Evolutionary conservation across 768 basidiomycete genomes (phyloP).

Genomic region (Boletus rubescentipes): DNA sequence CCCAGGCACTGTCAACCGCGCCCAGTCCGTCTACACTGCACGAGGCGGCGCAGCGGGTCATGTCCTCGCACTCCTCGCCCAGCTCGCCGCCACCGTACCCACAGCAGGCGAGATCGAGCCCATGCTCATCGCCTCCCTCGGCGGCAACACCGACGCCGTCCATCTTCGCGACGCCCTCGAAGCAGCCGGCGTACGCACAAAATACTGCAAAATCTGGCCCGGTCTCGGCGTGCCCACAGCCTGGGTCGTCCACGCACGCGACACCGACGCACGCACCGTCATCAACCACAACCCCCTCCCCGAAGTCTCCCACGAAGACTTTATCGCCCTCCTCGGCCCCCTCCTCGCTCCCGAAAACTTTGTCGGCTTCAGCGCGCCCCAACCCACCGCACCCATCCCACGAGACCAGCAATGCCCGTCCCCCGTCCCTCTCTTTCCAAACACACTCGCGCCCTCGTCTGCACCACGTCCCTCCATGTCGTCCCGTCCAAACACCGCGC

Average conservation of each 20-base stretch:
- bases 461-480: constrained; percentile 36
- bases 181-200: constrained; percentile 62
- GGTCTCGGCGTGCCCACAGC: constrained; percentile 74
- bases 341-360: constrained; percentile 82
- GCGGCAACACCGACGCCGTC: constrained; percentile 67
- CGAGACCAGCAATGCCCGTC: constrained; percentile 24
- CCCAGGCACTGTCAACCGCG: constrained; percentile 59
- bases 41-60: constrained; percentile 76
- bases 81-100: constrained; percentile 46
- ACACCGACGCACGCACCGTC: constrained; percentile 62
- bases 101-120: constrained; percentile 39
- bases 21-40: constrained; percentile 64
- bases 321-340: constrained; percentile 77
- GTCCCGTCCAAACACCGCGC: constrained; percentile 32
- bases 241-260: constrained; percentile 78
- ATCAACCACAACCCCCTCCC: constrained; percentile 88
- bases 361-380: constrained; percentile 26
- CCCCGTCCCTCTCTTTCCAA: constrained; percentile 32
- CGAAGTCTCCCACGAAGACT: constrained; percentile 85
- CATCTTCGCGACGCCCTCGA: constrained; percentile 66
- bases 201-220: constrained; percentile 73
- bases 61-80: constrained; percentile 67
- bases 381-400: constrained; percentile 7
- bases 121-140: constrained; percentile 71
- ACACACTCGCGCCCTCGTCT: constrained; percentile 18